Evolutionary conservation across 2,329 filamentous ascomycete species (phyloP), one percentile per base, ranked within the genome.

Genomic region (Diaporthe vexans): DNA sequence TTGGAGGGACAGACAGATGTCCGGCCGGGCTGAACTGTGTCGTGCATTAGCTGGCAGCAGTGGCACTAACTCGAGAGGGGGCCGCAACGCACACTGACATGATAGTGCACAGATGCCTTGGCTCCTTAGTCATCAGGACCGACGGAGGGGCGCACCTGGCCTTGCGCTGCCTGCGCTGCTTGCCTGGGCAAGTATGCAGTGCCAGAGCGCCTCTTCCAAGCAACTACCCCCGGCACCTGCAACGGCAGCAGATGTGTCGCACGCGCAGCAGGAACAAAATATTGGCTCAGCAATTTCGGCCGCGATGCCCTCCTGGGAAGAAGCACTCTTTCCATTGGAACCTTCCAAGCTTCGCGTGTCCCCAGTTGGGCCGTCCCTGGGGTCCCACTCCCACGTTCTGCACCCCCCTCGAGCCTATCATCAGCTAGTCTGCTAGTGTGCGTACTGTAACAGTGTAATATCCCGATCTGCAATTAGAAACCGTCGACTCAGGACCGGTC

Each of bases 381-480:
- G 43, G 43, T 51, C 56, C 58, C 69, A 54, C 69, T 61, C 24
- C 57, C 65, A 74, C 72, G 56, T 71, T 63, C 54, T 74, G 52
- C 72, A 33, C 26, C n/a, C 19, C 46, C 15, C 35, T 43, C 48
- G n/a, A 54, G n/a, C 58, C 69, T 59, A 61, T 46, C 56, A 71
- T 24, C 15, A 7, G 24, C 56, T 59, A 61, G 56, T 19, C n/a
- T 71, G 24, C 56, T 59, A 61, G 56, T 19, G 29, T 71, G 43
- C 40, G 48, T 59, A 33, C 43, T 71, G 69, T 17, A 61, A 61
- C 57, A 26, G 35, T 52, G 57, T 59, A 59, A 40, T 72, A 35
- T 61, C 70, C 71, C 70, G 71, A 54, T 40, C 46, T 71, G 72
- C 51, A 71, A 65, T 74, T 71, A 71, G 48, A 65, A 65, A 33